These are phyloP conservation scores for Botrytis sinoallii DNA, from an alignment of 2,329 filamentous ascomycete genomes.

Conservation along the genomic window DNA sequence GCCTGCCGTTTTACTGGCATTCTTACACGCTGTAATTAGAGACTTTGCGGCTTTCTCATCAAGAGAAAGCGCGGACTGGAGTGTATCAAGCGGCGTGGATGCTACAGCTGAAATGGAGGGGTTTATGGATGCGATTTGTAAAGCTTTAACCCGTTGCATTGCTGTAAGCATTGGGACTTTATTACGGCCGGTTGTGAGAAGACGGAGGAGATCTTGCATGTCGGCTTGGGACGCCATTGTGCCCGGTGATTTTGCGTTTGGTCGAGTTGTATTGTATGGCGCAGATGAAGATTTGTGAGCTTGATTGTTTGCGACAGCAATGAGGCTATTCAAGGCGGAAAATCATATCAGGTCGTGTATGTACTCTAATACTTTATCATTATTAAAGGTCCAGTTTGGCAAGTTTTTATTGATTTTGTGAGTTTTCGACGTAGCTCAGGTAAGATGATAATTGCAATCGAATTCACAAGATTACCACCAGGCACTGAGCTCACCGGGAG, in stretches of 20 bases:
- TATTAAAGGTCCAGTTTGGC: background rate
- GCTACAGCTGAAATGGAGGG: slow-evolving; percentile 33
- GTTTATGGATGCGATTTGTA: slow-evolving; percentile 53
- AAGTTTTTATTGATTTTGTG: background rate
- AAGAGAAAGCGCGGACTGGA: slow-evolving; percentile 28
- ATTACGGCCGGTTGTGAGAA: slow-evolving; percentile 51
- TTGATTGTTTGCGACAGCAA: background rate
- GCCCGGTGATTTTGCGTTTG: background rate
- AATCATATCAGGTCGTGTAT: background rate
- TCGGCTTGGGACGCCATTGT: slow-evolving; percentile 40
- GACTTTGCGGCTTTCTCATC: slow-evolving; percentile 37
- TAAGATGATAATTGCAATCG: background rate
- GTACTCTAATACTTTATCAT: background rate
- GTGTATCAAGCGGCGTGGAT: slow-evolving; percentile 25
- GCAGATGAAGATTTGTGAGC: background rate
- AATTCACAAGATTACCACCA: background rate
- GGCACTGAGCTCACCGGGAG: background rate
- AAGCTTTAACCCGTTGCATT: slow-evolving; percentile 55
- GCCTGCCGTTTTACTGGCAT: slow-evolving; percentile 25
- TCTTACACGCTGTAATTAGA: slow-evolving; percentile 35
- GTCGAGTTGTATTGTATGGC: background rate
- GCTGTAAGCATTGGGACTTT: slow-evolving; percentile 59
- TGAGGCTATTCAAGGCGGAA: background rate
- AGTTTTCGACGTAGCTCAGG: background rate
- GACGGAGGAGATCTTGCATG: slow-evolving; percentile 58